Base-by-base conservation (phyloP, 371 early-diverging fungal species). In the Phascolomyces articulosus region DNA sequence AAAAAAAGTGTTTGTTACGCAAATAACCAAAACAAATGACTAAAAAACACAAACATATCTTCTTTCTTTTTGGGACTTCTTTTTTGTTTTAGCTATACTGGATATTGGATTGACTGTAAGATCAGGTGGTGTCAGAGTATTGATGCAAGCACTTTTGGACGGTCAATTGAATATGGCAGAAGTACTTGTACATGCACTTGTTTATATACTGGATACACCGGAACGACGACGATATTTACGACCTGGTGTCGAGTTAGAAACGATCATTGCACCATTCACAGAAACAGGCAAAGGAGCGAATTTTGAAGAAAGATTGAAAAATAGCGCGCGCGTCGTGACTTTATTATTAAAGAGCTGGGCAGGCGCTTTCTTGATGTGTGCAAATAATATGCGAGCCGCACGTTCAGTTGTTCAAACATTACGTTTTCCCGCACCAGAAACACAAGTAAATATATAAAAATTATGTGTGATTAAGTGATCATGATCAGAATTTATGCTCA, bases 271-370 rank as follows among this genome's bases (percentile, higher is more conserved):
- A 1, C 84, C 86, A 1, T 92, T 95, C 64, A 88, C 90, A 0
- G 95, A 94, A 63, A 82, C 91, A 6, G 85, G 79, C n/a, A 82
- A 82, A 40, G 88, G 88, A 4, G 69, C 84, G 0, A 82, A 85
- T 26, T 84, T 82, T 56, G 80, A 86, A 24, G 93, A 92, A 47
- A 69, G 85, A 20, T 78, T 95, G n/a, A 83, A 80, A 24, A 82
- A 86, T 16, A 84, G 88, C 61, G 82, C 87, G 2, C 82, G 78
- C 31, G 87, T 88, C 29, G 82, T 91, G 0, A 82, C 80, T 7
- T 72, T 82, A 2, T 74, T 94, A 57, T 62, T 95, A 20, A 85
- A 88, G 60, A 87, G 87, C 1, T 95, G 95, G 95, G 90, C 93
- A 20, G 92, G 91, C 65, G 65, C 92, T 0, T 83, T 93, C 38